Evolutionary conservation across 1,284 basidiomycete species (phyloP).

Genomic region (Cryptococcus sp.): DNA sequence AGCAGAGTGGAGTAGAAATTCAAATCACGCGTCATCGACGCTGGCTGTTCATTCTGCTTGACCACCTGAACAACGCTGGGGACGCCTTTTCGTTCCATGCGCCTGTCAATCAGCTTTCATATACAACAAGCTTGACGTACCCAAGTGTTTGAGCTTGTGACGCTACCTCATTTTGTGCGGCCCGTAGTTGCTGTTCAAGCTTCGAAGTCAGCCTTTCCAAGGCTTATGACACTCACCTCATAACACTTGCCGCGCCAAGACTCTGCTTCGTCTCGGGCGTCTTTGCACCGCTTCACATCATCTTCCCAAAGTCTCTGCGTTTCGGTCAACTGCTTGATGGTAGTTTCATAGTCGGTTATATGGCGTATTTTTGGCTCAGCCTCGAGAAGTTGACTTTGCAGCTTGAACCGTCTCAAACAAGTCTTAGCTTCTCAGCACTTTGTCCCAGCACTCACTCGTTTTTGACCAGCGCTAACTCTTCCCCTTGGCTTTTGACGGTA

Average conservation of each 20-base stretch:
- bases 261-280: constrained; percentile 27
- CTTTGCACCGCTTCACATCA: constrained; percentile 29
- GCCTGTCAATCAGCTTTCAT: too few species aligned
- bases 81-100: neutral
- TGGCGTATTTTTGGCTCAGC: constrained; percentile 40
- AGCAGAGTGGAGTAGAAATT: constrained; percentile 27
- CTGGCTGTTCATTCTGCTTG: neutral
- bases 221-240: constrained; percentile 23
- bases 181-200: constrained; percentile 13
- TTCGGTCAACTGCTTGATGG: constrained; percentile 46
- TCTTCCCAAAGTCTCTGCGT: constrained; percentile 43
- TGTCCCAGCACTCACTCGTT: constrained; percentile 34
- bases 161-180: constrained; percentile 9
- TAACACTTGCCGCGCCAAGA: constrained; percentile 18
- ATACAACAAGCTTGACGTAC: neutral
- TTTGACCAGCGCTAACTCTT: constrained; percentile 45
- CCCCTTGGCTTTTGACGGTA: constrained; percentile 31
- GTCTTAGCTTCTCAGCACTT: constrained; percentile 2
- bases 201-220: neutral
- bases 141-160: constrained; percentile 2
- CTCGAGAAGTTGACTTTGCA: constrained; percentile 44
- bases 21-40: constrained; percentile 6
- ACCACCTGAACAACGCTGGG: neutral
- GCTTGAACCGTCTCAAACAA: constrained; percentile 35
- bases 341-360: constrained; percentile 44